Evolutionary conservation across 2,329 filamentous ascomycete genomes (phyloP).

Genomic region (Phaeosphaeria sp.): DNA sequence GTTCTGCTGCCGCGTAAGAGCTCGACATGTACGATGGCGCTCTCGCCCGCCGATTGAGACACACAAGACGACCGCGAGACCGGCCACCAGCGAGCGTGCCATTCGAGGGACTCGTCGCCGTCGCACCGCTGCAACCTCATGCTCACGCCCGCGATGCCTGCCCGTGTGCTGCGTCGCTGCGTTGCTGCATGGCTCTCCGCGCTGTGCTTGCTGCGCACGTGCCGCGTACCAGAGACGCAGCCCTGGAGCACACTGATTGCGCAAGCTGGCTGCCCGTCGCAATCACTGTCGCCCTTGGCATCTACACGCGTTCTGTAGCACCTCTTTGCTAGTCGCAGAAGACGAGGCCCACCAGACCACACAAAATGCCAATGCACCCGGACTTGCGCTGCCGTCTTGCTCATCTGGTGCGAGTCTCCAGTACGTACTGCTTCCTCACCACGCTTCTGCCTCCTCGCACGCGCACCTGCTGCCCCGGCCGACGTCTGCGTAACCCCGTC

Average conservation of each 20-base stretch:
- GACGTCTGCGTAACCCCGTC: neutral
- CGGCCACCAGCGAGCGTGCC: neutral
- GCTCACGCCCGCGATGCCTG: neutral
- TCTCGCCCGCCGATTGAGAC: no score
- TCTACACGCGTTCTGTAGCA: constrained; percentile 2
- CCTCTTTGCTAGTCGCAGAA: neutral
- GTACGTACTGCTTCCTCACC: neutral
- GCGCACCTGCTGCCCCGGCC: neutral
- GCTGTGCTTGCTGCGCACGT: neutral
- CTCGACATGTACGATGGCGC: no score
- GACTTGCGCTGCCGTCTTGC: neutral
- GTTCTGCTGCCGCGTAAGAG: no score
- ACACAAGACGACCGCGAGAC: neutral
- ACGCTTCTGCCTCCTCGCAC: neutral
- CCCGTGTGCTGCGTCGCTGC: neutral
- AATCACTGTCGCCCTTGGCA: constrained; percentile 1
- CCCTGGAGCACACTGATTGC: constrained; percentile 3
- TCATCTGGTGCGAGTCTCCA: neutral
- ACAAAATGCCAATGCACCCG: neutral
- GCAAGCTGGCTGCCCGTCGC: constrained; percentile 4
- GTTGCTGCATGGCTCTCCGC: neutral
- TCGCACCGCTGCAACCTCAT: neutral
- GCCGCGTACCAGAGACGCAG: neutral
- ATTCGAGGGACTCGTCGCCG: neutral
- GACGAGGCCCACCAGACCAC: neutral